Evolutionary conservation across 164 flowering plant genomes (phyloP).

Genomic region (Magnolia changhungtana): DNA sequence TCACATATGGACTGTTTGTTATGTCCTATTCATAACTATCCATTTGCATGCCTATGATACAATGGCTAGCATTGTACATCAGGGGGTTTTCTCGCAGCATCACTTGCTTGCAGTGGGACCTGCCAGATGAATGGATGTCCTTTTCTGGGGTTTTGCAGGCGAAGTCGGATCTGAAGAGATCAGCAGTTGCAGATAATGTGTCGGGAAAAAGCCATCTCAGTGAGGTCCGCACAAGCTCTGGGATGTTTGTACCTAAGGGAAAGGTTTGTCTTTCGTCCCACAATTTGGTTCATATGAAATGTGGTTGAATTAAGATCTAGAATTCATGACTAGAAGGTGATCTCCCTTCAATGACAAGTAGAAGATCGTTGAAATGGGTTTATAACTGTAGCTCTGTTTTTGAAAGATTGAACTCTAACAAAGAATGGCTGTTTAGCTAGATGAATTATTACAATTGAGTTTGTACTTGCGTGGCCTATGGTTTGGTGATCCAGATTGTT

Average conservation of each 20-base stretch:
- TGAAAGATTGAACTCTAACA: too few species aligned
- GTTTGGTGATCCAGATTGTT: too few species aligned
- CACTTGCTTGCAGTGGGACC: not conserved
- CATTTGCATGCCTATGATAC: not conserved
- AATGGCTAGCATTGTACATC: not conserved
- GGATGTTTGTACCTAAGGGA: slow-evolving; percentile 73
- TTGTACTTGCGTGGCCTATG: too few species aligned
- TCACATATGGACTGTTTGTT: not conserved
- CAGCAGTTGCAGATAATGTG: slow-evolving; percentile 80
- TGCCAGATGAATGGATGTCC: slow-evolving; percentile 2
- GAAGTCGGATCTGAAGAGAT: slow-evolving; percentile 83
- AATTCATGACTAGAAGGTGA: too few species aligned
- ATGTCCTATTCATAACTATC: not conserved
- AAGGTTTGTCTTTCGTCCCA: slow-evolving; percentile 47
- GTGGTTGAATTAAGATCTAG: too few species aligned
- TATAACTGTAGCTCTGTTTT: too few species aligned
- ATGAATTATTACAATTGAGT: too few species aligned
- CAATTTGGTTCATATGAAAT: not conserved
- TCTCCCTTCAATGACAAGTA: too few species aligned
- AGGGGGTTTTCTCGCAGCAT: not conserved
- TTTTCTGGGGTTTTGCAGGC: slow-evolving; percentile 45
- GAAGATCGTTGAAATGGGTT: too few species aligned
- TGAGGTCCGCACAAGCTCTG: slow-evolving; percentile 95
- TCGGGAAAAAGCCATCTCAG: slow-evolving; percentile 82
- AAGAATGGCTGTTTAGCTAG: too few species aligned